Base-by-base conservation (phyloP, 495 filamentous ascomycete species). In the Hyphodiscus hymeniophilus region DNA sequence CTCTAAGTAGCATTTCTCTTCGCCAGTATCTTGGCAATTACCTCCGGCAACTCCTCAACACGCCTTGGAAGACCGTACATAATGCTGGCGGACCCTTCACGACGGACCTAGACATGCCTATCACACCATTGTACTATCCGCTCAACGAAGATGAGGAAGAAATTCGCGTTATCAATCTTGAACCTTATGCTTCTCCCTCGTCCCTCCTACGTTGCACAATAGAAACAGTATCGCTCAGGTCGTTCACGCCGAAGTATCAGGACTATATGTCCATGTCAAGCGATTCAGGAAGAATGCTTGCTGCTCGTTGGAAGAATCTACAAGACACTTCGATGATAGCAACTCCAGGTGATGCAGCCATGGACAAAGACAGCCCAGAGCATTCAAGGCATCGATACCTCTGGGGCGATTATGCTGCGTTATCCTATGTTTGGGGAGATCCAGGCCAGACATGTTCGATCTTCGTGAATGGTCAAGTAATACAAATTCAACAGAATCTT, bases 361-460 rank as follows among this genome's bases (percentile, higher is more conserved):
- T 26, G 11, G 17, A 39, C 10, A 34, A 20, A 3, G 10, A 32
- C 16, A 22, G 2, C 12, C 36, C 45, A 2, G n/a, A 4, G 5
- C 12, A 30, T 3, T 10, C n/a, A 21, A 21, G 15, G 20, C 30
- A 47, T 24, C 45, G 44, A 30, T 53, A 26, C 17, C 28, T 3
- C 2, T 53, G 50, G 50, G 50, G 50, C 15, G 50, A 53, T 24
- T 53, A 38, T 22, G 50, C 50, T 5, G 45, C 50, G 10, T 39
- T n/a, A 11, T 53, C 50, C 2, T 53, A 53, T 28, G 45, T 44
- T 22, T 48, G 44, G 50, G 44, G 50, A 12, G 22, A 38, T 16
- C 36, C 7, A 18, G 22, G 1, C 6, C n/a, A n/a, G 1, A 42
- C 18, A 7, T 13, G 17, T 2, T 21, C 26, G 17, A 53, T 53